Evolutionary conservation across 129 eudicot species (phyloP).

Genomic region (carrot (Daucus carota)): DNA sequence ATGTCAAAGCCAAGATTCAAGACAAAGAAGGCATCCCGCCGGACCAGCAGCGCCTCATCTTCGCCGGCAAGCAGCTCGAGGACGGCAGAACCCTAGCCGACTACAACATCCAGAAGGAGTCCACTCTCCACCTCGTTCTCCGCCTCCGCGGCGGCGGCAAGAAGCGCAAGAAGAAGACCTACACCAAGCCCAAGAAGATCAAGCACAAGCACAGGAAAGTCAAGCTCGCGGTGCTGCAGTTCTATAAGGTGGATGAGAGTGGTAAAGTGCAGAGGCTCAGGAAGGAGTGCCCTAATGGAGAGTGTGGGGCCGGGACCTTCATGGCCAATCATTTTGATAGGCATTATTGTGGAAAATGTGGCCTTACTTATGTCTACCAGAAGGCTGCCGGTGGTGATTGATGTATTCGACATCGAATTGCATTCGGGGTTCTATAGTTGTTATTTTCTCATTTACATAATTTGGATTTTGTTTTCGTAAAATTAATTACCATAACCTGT

Average conservation of each 20-base stretch:
- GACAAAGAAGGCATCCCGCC: conserved; percentile 49
- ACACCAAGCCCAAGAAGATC: conserved; percentile 9
- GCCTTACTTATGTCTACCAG: conserved; percentile 5
- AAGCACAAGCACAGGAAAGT: conserved; percentile 9
- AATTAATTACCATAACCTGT: neutral
- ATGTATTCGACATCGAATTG: no score
- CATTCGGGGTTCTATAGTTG: no score
- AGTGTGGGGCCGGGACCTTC: conserved; percentile 5
- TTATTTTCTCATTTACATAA: no score
- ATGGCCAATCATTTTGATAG: conserved; percentile 12
- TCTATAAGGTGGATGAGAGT: conserved; percentile 3
- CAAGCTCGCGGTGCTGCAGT: conserved; percentile 1
- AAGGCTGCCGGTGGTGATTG: neutral
- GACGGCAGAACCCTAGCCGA: conserved; percentile 35
- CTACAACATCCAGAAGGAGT: conserved; percentile 38
- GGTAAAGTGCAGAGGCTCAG: conserved; percentile 1
- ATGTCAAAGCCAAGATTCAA: conserved; percentile 43
- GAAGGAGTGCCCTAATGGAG: conserved; percentile 5
- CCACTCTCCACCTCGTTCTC: conserved; percentile 30
- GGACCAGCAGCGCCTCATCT: conserved; percentile 44
- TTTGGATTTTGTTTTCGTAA: neutral
- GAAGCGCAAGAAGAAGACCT: conserved; percentile 6
- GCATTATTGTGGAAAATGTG: conserved; percentile 7
- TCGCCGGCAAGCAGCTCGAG: conserved; percentile 36
- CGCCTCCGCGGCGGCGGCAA: conserved; percentile 26